Evolutionary conservation across 345 rosid species (phyloP).

Genomic region (Citrus trifoliata): DNA sequence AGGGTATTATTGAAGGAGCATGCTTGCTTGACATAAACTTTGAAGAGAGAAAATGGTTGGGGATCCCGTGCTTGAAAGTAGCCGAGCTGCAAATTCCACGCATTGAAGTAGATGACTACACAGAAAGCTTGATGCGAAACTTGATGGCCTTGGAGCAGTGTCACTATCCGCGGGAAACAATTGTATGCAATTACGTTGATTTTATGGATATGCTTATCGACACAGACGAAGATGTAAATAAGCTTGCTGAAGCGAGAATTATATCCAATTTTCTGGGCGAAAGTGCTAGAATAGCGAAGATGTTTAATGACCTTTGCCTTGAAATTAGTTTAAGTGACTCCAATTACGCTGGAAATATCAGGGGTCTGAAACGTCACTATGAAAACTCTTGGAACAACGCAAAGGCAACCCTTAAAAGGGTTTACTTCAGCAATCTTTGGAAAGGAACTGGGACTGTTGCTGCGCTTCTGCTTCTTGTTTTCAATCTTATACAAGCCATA

Average conservation of each 20-base stretch:
- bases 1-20: background rate
- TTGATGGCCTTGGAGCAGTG: constrained; percentile 19
- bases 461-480: background rate
- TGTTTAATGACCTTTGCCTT: background rate
- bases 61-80: background rate
- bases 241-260: background rate
- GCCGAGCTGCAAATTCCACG: background rate
- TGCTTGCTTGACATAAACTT: background rate
- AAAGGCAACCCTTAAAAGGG: background rate
- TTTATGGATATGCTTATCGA: constrained; percentile 1
- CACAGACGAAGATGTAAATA: background rate
- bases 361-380: background rate
- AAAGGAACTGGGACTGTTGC: background rate
- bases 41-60: background rate
- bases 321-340: background rate
- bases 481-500: background rate
- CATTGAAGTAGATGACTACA: background rate
- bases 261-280: background rate
- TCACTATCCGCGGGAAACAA: background rate
- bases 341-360: background rate
- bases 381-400: background rate
- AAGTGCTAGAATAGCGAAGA: background rate
- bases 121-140: constrained; percentile 18
- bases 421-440: background rate
- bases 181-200: constrained; percentile 3